Evolutionary conservation across 1,284 basidiomycete genomes (phyloP), one percentile per base, ranked within the genome.

Genomic region (Puccinia horiana): DNA sequence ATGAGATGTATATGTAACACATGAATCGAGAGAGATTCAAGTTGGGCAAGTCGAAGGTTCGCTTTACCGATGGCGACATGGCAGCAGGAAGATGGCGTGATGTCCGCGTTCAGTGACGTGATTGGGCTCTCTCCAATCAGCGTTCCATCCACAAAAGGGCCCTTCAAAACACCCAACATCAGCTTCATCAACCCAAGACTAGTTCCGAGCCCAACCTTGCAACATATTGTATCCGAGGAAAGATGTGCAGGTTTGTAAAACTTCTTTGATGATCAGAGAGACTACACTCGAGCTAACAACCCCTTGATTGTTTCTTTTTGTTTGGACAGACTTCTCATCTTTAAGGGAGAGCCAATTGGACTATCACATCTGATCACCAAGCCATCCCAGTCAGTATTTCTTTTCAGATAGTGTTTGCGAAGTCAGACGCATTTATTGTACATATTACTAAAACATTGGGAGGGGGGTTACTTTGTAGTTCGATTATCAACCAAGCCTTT

Each of bases 401-500:
- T 47, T 40, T 35, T n/a, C n/a, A n/a, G n/a, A n/a, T n/a, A n/a
- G n/a, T n/a, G n/a, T n/a, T n/a, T n/a, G n/a, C n/a, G n/a, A n/a
- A n/a, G n/a, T n/a, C n/a, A n/a, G n/a, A n/a, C n/a, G n/a, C 58
- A 23, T 49, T 37, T 73, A 1, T 72, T 5, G n/a, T n/a, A 44
- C 44, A 32, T n/a, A 26, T 58, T 29, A 47, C 23, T 37, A 18
- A 42, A 3, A 32, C 35, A 35, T 4, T 54, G 52, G 52, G 14
- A 18, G 20, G 26, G 4, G 14, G 18, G 23, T 52, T 37, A 0
- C n/a, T 8, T 44, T 18, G 3, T 11, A 80, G 78, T 26, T 80
- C 78, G 16, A 80, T 80, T 42, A 95, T 95, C 86, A 96, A 96
- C 87, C 95, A 97, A 86, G 94, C 95, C 0, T 95, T 95, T 85